Evolutionary conservation across 768 basidiomycete genomes (phyloP).

Genomic region (Kockovaella imperatae): DNA sequence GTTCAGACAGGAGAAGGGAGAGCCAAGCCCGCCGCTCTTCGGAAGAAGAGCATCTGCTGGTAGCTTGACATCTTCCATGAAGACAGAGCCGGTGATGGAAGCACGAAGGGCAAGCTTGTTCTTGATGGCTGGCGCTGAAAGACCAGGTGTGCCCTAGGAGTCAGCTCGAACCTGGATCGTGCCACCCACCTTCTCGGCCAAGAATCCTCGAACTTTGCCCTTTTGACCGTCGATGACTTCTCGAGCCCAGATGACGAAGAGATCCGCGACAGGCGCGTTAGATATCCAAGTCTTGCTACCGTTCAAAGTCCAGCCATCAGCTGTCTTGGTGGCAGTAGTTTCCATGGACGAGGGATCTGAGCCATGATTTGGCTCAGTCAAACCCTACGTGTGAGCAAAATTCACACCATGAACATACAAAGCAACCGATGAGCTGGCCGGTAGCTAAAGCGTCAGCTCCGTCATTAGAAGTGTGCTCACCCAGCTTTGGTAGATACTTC

Average conservation of each 20-base stretch:
- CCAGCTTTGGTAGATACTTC: conserved; percentile 76
- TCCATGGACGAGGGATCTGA: conserved; percentile 99
- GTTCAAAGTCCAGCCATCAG: conserved; percentile 74
- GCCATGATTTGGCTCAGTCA: conserved; percentile 94
- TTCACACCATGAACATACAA: conserved; percentile 54
- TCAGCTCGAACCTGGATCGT: neutral
- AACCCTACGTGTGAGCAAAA: conserved; percentile 53
- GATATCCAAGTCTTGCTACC: conserved; percentile 98
- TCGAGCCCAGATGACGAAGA: conserved; percentile 88
- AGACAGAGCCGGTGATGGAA: conserved; percentile 53
- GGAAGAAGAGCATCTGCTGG: conserved; percentile 67
- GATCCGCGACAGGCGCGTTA: conserved; percentile 85
- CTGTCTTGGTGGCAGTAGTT: conserved; percentile 72
- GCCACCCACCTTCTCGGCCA: conserved; percentile 73
- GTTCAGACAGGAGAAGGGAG: conserved; percentile 87
- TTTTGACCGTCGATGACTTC: conserved; percentile 31
- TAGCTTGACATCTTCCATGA: conserved; percentile 85
- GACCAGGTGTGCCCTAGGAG: conserved; percentile 64
- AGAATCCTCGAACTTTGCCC: conserved; percentile 75
- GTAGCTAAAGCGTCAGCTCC: conserved; percentile 51
- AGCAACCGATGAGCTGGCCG: conserved; percentile 84
- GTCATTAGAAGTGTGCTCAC: conserved; percentile 44
- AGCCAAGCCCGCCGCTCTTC: conserved; percentile 64
- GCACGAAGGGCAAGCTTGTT: conserved; percentile 87
- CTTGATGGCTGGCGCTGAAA: conserved; percentile 78